phyloP scores from a whole-genome alignment of 2,329 filamentous ascomycete species.

The Alternaria sp. region DNA sequence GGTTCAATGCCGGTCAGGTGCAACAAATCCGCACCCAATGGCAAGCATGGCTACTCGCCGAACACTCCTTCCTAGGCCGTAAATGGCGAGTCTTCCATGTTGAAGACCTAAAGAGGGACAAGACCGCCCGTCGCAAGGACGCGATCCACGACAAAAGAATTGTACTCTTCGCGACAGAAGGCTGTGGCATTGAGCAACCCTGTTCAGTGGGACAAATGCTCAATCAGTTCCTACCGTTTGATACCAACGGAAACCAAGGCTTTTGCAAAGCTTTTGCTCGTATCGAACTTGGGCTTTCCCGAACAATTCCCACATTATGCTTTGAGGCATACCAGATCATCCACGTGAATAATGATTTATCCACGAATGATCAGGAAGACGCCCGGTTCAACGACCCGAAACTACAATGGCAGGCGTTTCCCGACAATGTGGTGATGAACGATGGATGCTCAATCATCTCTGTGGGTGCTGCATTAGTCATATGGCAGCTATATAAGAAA shows the following conservation, averaged over 20 bases:
- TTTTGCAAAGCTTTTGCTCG: conserved; percentile 56
- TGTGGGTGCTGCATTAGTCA: conserved; percentile 61
- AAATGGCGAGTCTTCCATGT: conserved; percentile 54
- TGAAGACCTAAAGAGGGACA: conserved; percentile 49
- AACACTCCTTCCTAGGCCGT: conserved; percentile 54
- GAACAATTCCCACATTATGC: conserved; percentile 47
- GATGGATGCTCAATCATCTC: conserved; percentile 72
- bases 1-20: conserved; percentile 22
- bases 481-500: conserved; percentile 63
- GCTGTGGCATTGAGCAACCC: conserved; percentile 35
- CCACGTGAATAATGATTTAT: conserved; percentile 39
- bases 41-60: conserved; percentile 46
- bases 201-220: conserved; percentile 43
- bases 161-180: conserved; percentile 50
- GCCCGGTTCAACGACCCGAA: conserved; percentile 48
- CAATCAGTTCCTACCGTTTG: conserved; percentile 53
- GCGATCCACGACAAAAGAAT: conserved; percentile 35
- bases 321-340: conserved; percentile 53
- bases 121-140: conserved; percentile 29
- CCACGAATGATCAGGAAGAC: conserved; percentile 49
- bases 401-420: conserved; percentile 34
- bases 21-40: conserved; percentile 36
- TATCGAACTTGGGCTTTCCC: conserved; percentile 55
- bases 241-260: conserved; percentile 45
- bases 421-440: conserved; percentile 52